Base-by-base conservation (phyloP, 1,284 basidiomycete genomes). In the Irpex lacteus region DNA sequence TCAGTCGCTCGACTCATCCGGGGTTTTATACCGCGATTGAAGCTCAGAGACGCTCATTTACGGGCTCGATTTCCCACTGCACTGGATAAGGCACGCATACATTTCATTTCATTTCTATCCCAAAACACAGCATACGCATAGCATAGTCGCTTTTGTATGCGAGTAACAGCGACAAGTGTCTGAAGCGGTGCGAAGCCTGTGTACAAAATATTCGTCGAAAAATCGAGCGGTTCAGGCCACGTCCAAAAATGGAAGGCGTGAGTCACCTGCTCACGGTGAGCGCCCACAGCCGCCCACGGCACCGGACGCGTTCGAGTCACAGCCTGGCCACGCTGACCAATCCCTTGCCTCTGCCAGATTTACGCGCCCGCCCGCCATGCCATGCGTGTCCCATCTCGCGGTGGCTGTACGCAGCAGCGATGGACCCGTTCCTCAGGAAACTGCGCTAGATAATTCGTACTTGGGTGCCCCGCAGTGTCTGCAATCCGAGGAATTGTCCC, bases 11-110 rank as follows among this genome's bases (percentile, higher is more conserved):
- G 69, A 71, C 68, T 71, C 69, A 13, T 63, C n/a, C 52, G 49
- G 52, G 61, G 62, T 64, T 64, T 55, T 71, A 67, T 66, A 59
- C 60, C 32, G 59, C 58, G 62, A 63, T 71, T 71, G 66, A 70
- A 62, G 61, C 68, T 63, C 69, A 70, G 69, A 71, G 67, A 37
- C 67, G 67, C 67, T 60, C 47, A 44, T 56, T 57, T 44, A 13
- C 60, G 19, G 36, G 59, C 15, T 8, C 55, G 52, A 37, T 21
- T 61, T 61, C 60, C 60, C 60, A 61, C 52, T 40, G 37, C 15
- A 15, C 18, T 38, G 36, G 55, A 55, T 58, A 62, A 62, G 54
- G 61, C 50, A 61, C 60, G 26, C 18, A 58, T 9, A 47, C 13
- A 58, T 34, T 56, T 56, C 54, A 56, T 38, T 47, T 56, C 26